Evolutionary conservation across 129 eudicot genomes (phyloP).

Genomic region (Glebionis coronaria): DNA sequence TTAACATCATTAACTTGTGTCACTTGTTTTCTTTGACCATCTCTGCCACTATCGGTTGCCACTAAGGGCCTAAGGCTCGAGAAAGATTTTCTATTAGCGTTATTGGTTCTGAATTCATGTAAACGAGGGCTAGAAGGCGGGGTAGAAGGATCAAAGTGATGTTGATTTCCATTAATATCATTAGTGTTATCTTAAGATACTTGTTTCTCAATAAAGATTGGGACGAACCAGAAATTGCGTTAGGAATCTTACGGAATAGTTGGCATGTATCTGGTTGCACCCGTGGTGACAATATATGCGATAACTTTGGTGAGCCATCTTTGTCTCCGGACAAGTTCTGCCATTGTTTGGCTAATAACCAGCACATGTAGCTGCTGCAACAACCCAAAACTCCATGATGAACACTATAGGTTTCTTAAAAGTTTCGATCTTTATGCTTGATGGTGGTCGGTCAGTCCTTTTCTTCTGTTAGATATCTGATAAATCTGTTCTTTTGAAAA

Average conservation of each 20-base stretch:
- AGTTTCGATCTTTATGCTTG: background rate
- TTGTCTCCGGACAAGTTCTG: slow-evolving; percentile 46
- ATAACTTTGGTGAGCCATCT: slow-evolving; percentile 27
- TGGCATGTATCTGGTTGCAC: slow-evolving; percentile 29
- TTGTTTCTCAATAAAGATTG: too few relatives aligned
- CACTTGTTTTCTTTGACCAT: slow-evolving; percentile 21
- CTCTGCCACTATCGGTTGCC: slow-evolving; percentile 33
- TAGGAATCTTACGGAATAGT: slow-evolving; percentile 33
- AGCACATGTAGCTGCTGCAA: slow-evolving; percentile 86
- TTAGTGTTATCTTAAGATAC: slow-evolving; percentile 3
- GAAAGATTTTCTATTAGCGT: slow-evolving; percentile 19
- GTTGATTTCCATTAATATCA: slow-evolving; percentile 3
- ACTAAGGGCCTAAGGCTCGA: slow-evolving; percentile 42
- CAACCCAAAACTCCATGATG: slow-evolving; percentile 79
- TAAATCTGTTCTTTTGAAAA: slow-evolving; percentile 4
- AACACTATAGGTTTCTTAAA: slow-evolving; percentile 10
- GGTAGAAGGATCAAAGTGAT: slow-evolving; percentile 5
- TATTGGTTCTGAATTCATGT: slow-evolving; percentile 23
- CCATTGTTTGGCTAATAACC: slow-evolving; percentile 72
- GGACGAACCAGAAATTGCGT: slow-evolving; percentile 16
- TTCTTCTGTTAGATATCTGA: too few relatives aligned
- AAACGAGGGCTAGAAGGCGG: slow-evolving; percentile 13
- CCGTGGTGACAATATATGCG: slow-evolving; percentile 26
- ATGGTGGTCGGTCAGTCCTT: too few relatives aligned
- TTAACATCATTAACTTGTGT: slow-evolving; percentile 16